Percentiles rank a stretch among this genome's conserved stretches.
These are phyloP conservation scores for Porogramme epimiltina DNA, from an alignment of 1,284 basidiomycete genomes.

Conservation along the genomic window DNA sequence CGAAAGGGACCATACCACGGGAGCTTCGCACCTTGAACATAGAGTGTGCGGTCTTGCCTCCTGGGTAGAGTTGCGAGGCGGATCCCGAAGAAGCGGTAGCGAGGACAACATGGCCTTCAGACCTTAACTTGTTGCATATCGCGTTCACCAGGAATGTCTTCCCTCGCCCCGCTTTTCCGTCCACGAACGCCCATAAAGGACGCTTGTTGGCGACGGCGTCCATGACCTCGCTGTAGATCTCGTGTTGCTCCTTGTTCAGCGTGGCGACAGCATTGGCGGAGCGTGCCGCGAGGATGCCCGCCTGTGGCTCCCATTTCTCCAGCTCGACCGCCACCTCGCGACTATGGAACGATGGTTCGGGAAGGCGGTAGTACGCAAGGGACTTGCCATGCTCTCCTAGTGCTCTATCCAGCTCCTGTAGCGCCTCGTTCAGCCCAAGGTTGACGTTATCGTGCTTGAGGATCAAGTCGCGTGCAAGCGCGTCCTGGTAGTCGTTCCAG, in stretches of 20 bases:
- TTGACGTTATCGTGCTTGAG: constrained; percentile 26
- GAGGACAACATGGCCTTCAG: constrained; percentile 32
- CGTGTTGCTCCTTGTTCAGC: constrained; percentile 33
- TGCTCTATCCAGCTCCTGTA: constrained; percentile 24
- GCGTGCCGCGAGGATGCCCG: constrained; percentile 21
- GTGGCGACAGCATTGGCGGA: constrained; percentile 21
- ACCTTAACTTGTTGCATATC: constrained; percentile 34
- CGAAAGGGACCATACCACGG: not conserved
- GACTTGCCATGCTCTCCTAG: constrained; percentile 31
- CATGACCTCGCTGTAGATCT: constrained; percentile 31
- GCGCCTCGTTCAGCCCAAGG: constrained; percentile 24
- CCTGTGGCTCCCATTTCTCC: constrained; percentile 25
- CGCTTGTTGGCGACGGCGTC: constrained; percentile 22
- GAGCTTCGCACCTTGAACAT: constrained; percentile 32
- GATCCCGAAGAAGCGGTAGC: constrained; percentile 40
- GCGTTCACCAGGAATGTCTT: constrained; percentile 41
- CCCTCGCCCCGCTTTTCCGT: constrained; percentile 42
- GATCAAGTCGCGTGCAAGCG: constrained; percentile 28
- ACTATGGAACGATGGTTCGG: constrained; percentile 26
- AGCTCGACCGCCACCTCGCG: constrained; percentile 33
- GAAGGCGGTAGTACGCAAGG: constrained; percentile 30
- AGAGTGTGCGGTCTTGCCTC: constrained; percentile 40
- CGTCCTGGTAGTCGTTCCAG: constrained; percentile 39
- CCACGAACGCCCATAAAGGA: constrained; percentile 34
- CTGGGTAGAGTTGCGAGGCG: constrained; percentile 41